A percentile compares a stretch with the other conserved stretches of the same genome.
These are phyloP conservation scores for Rhododendron mucronatum DNA, from an alignment of 148 eudicot genomes.

Conservation along the genomic window DNA sequence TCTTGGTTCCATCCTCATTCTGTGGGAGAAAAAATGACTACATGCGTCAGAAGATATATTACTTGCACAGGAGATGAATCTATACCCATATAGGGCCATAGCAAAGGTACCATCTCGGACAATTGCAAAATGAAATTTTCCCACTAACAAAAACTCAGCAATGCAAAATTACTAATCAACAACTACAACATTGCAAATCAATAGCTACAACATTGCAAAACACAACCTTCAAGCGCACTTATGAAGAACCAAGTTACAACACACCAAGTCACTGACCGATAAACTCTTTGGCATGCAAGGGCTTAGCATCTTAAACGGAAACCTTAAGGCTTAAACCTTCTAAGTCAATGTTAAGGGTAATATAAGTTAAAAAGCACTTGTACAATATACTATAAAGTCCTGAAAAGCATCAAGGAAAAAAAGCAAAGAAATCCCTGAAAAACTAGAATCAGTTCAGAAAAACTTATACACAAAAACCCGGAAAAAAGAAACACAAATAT, in stretches of 20 bases:
- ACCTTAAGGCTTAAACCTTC: too few relatives aligned
- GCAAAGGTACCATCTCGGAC: background rate
- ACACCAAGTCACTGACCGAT: background rate
- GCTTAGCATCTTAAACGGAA: background rate
- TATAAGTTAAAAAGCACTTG: background rate
- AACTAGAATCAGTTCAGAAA: background rate
- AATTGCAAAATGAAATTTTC: background rate
- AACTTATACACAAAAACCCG: background rate
- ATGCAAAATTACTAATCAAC: background rate
- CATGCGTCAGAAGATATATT: background rate
- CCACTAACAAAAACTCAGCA: too few relatives aligned
- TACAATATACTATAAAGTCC: background rate
- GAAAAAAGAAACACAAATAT: background rate
- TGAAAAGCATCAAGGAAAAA: background rate
- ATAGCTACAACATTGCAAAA: background rate
- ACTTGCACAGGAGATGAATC: background rate
- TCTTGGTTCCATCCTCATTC: conserved; percentile 80
- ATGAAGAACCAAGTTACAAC: background rate
- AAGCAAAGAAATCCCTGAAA: background rate
- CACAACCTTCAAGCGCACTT: background rate
- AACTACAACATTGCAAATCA: background rate
- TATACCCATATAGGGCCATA: background rate
- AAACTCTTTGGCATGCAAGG: background rate
- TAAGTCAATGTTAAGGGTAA: background rate
- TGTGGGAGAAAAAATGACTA: conserved; percentile 2